Evolutionary conservation across 2,329 filamentous ascomycete genomes (phyloP).

Genomic region (Acephala macrosclerotiorum): DNA sequence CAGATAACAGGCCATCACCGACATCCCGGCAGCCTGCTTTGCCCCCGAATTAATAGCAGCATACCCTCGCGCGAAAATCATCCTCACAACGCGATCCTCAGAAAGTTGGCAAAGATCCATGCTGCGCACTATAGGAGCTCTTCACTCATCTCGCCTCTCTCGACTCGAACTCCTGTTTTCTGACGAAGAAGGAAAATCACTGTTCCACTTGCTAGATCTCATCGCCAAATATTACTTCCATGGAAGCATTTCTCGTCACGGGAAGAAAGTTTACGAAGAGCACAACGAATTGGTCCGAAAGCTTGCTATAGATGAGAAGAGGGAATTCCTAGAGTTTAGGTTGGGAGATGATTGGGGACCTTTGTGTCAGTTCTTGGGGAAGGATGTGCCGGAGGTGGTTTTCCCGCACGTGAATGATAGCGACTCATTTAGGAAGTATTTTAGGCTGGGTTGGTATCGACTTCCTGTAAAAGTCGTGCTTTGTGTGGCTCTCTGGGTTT

Average conservation of each 20-base stretch:
- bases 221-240: background rate
- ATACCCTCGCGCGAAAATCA: conserved; percentile 49
- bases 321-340: conserved; percentile 51
- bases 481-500: background rate
- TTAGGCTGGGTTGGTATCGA: background rate
- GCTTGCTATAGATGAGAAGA: conserved; percentile 45
- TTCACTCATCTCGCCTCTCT: conserved; percentile 1
- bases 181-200: background rate
- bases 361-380: conserved; percentile 52
- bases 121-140: background rate
- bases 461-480: background rate
- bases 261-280: background rate
- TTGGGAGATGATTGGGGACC: conserved; percentile 53
- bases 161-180: background rate
- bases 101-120: conserved; percentile 37
- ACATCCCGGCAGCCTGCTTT: conserved; percentile 46
- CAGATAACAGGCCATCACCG: conserved; percentile 38
- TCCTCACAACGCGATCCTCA: conserved; percentile 42
- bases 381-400: conserved; percentile 16
- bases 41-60: conserved; percentile 44
- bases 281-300: conserved; percentile 7
- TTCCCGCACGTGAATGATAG: conserved; percentile 19
- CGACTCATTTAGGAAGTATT: background rate
- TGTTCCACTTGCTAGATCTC: conserved; percentile 8
- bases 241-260: background rate